Base-by-base conservation (phyloP, 306 rosid species). In the Casuarina equisetifolia region DNA sequence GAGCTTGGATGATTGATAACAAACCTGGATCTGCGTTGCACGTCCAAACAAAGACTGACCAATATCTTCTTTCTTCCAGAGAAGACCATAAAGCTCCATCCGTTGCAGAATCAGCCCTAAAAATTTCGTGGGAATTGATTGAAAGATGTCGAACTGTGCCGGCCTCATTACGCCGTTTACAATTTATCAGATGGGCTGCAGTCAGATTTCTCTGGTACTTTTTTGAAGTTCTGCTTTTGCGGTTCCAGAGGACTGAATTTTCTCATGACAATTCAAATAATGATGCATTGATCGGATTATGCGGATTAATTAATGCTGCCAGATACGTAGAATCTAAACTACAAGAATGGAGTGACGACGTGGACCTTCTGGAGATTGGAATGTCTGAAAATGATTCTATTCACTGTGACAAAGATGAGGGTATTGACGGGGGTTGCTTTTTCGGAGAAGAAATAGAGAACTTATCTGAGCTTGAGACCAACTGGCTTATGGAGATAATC, bases 401-500 rank as follows among this genome's bases (percentile, higher is more conserved):
- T 80, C 81, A 42, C 79, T n/a, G 7, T 8, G 54, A 53, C 38
- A 82, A 79, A 58, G 84, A 66, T 82, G 78, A 68, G 53, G 20
- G 4, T 35, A 61, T 36, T 15, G 81, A 82, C 54, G 46, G 9
- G 17, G 80, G 78, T 72, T 82, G 79, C 81, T 91, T 91, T 79
- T 89, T 81, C 39, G 10, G 82, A 9, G 92, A 88, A 84, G 97
- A 91, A 88, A 84, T 88, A 19, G 76, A 72, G 64, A 85, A 90
- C 81, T 77, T 91, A 87, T 86, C 89, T 5, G 91, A 91, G 85
- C 83, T 91, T 53, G 86, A 87, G 82, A 88, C 86, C 9, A 89
- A 88, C 78, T 91, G 97, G 94, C 84, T 91, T 59, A 75, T 89
- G 87, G 94, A 91, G 76, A 82, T 89, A 55, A 89, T 91, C 77